A percentile compares a stretch with the other conserved stretches of the same genome.
Conservation (phyloP, 116 monocot genomes). For the Iris pallida region DNA sequence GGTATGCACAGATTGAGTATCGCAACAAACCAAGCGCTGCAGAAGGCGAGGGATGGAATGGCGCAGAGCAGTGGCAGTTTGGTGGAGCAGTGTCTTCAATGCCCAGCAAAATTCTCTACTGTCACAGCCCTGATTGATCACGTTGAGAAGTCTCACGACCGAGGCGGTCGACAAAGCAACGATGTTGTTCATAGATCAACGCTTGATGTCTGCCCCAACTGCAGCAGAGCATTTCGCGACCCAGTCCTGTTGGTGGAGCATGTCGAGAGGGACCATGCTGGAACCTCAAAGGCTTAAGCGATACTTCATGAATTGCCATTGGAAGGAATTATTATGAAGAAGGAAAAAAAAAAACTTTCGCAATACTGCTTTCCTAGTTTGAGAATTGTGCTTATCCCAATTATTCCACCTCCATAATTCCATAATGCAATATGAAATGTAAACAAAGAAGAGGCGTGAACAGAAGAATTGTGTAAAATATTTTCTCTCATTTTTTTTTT, state of each 20-base stretch:
- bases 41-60: conserved; percentile 51
- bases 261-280: conserved; percentile 89
- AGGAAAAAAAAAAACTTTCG: no score
- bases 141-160: conserved; percentile 53
- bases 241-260: conserved; percentile 80
- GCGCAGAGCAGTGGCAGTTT: conserved; percentile 27
- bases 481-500: no score
- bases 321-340: no score
- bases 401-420: no score
- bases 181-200: conserved; percentile 22
- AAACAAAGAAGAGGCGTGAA: no score
- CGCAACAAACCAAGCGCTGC: conserved; percentile 50
- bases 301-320: no score
- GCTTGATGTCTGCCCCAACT: conserved; percentile 81
- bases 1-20: conserved; percentile 55
- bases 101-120: conserved; percentile 54
- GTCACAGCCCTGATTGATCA: conserved; percentile 65
- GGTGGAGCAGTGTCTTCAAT: conserved; percentile 66
- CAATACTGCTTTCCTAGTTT: no score
- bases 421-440: no score
- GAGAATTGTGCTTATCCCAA: no score
- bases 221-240: conserved; percentile 77
- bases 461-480: no score
- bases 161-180: not conserved
- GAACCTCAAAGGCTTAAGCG: conserved; percentile 39